Percentiles rank a stretch among this genome's conserved stretches.
These are phyloP conservation scores for Pythium vanterpoolii DNA, from an alignment of 352 stramenopile genomes.

Conservation along the genomic window DNA sequence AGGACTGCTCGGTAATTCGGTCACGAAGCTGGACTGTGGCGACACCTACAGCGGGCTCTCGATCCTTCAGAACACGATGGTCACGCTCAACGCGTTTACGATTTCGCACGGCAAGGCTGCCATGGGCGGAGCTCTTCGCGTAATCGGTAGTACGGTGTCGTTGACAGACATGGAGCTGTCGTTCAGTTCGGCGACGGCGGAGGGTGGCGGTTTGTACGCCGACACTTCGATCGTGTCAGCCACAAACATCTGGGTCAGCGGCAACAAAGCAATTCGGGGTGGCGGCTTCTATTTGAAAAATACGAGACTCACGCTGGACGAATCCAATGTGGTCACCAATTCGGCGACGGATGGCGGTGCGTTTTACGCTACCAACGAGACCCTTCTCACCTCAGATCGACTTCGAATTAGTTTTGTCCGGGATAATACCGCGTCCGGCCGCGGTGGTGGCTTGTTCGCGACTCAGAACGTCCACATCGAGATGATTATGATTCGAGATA, in stretches of 20 bases:
- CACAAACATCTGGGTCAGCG: not conserved
- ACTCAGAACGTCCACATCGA: not conserved
- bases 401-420: not conserved
- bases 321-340: not conserved
- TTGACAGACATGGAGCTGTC: slow-evolving; percentile 12
- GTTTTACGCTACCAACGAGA: slow-evolving; percentile 3
- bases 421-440: slow-evolving; percentile 1
- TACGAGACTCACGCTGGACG: slow-evolving; percentile 1
- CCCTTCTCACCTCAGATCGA: slow-evolving; percentile 2
- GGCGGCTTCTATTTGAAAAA: slow-evolving; percentile 13
- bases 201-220: slow-evolving; percentile 36
- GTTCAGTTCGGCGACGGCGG: slow-evolving; percentile 5
- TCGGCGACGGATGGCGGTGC: slow-evolving; percentile 7
- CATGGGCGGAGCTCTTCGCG: slow-evolving; percentile 30
- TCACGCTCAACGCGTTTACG: slow-evolving; percentile 27
- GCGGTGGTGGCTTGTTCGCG: slow-evolving; percentile 17
- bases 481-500: slow-evolving; percentile 17
- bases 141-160: slow-evolving; percentile 12
- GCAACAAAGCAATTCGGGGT: slow-evolving; percentile 3
- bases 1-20: slow-evolving; percentile 30
- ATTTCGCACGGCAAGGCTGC: slow-evolving; percentile 20
- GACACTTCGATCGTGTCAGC: slow-evolving; percentile 27
- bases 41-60: slow-evolving; percentile 23
- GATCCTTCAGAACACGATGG: slow-evolving; percentile 12
- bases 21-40: slow-evolving; percentile 44